A percentile compares a stretch with the other conserved stretches of the same genome.
Evolutionary conservation across 768 basidiomycete genomes (phyloP).

Genomic region (Mycena amicta): DNA sequence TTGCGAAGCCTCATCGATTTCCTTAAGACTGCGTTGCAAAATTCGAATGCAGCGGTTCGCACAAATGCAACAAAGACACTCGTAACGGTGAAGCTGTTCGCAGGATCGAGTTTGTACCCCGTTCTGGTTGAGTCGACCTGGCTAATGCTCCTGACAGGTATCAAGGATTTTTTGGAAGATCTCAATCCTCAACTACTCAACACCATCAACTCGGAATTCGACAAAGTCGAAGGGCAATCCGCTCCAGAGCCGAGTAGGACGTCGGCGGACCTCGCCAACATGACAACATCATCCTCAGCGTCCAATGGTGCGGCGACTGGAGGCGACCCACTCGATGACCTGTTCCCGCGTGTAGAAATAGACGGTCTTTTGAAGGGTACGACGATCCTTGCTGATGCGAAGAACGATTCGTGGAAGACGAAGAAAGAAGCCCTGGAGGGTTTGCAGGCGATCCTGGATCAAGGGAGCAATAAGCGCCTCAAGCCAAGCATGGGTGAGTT

Average conservation of each 20-base stretch:
- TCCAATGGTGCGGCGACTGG: slow-evolving; percentile 43
- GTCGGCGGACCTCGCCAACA: slow-evolving; percentile 71
- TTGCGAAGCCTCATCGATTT: slow-evolving; percentile 88
- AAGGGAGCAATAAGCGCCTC: slow-evolving; percentile 88
- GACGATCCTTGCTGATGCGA: slow-evolving; percentile 77
- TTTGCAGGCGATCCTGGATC: slow-evolving; percentile 81
- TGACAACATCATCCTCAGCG: slow-evolving; percentile 44
- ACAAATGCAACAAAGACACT: slow-evolving; percentile 92
- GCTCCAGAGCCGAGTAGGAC: slow-evolving; percentile 78
- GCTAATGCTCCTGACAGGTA: slow-evolving; percentile 50
- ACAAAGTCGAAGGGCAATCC: slow-evolving; percentile 79
- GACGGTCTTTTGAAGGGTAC: slow-evolving; percentile 85
- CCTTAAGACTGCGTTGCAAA: slow-evolving; percentile 81
- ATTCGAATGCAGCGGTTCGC: slow-evolving; percentile 92
- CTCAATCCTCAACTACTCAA: slow-evolving; percentile 90
- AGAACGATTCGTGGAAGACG: slow-evolving; percentile 95
- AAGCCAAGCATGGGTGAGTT: slow-evolving; percentile 83
- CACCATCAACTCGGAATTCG: slow-evolving; percentile 91
- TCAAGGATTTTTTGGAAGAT: slow-evolving; percentile 92
- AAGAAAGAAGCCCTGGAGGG: slow-evolving; percentile 94
- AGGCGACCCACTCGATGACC: slow-evolving; percentile 83
- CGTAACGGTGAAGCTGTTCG: slow-evolving; percentile 89
- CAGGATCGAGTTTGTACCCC: slow-evolving; percentile 70
- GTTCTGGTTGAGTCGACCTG: slow-evolving; percentile 2
- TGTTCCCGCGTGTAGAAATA: slow-evolving; percentile 94